phyloP scores from a whole-genome alignment of 23 red algal genomes.

The Gracilariopsis chorda region DNA sequence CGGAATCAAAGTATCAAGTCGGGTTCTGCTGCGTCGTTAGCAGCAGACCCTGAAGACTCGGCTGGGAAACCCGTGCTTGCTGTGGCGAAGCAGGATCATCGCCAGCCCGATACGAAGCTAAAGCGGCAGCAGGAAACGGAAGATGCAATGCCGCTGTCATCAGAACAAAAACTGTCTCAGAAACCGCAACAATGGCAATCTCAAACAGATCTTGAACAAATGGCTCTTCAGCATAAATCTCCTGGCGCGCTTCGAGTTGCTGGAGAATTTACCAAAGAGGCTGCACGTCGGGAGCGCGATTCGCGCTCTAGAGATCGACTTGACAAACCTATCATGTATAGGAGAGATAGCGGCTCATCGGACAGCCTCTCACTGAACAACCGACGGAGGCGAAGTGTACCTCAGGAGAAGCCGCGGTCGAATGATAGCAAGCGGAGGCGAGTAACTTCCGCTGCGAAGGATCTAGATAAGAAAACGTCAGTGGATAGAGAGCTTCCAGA shows the following conservation, averaged over 20 bases:
- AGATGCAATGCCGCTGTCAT: neutral
- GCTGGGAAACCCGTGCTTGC: neutral
- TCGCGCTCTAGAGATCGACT: neutral
- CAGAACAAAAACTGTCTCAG: neutral
- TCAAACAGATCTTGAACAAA: neutral
- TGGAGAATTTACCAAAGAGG: neutral
- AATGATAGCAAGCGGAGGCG: slow-evolving; percentile 30
- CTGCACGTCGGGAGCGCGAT: neutral
- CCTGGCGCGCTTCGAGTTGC: neutral
- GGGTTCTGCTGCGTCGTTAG: neutral
- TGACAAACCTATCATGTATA: neutral
- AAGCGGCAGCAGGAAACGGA: neutral
- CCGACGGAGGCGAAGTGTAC: neutral
- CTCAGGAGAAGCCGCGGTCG: neutral
- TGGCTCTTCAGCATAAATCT: neutral
- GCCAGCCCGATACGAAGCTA: neutral
- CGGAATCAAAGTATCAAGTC: neutral
- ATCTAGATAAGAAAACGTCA: neutral
- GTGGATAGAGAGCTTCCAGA: neutral
- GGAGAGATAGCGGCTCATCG: slow-evolving; percentile 29
- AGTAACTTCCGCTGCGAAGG: neutral
- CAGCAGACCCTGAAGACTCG: neutral
- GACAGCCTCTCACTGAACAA: neutral
- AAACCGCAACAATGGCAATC: neutral
- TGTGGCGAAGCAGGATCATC: neutral